phyloP scores from a whole-genome alignment of 176 grass and related monocot genomes.

The Canna indica region DNA sequence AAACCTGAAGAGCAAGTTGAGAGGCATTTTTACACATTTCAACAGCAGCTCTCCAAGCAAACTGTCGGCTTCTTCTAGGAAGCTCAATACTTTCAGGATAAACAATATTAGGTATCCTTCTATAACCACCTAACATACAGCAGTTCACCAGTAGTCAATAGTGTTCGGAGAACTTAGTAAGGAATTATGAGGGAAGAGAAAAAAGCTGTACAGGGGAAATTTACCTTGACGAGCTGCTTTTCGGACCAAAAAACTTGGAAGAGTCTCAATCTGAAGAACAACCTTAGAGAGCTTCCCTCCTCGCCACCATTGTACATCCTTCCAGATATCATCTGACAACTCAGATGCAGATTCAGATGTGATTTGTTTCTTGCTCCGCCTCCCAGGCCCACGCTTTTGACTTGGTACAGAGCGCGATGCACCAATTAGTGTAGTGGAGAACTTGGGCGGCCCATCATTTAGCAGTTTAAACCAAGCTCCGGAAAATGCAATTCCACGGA shows the following conservation, averaged over 20 bases:
- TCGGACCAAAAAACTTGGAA: conserved; percentile 34
- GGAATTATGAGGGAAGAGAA: conserved; percentile 4
- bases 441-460: conserved; percentile 52
- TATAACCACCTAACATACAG: conserved; percentile 51
- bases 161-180: conserved; percentile 2
- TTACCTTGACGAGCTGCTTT: conserved; percentile 98
- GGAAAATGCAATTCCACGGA: conserved; percentile 69
- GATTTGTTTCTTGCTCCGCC: conserved; percentile 47
- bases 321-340: conserved; percentile 64
- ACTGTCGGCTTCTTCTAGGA: conserved; percentile 67
- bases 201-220: conserved; percentile 20
- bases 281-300: conserved; percentile 65
- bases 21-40: conserved; percentile 55
- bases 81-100: conserved; percentile 67
- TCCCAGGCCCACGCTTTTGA: conserved; percentile 76
- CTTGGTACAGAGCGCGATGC: conserved; percentile 41
- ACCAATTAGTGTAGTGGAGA: conserved; percentile 32
- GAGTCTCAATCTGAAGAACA: conserved; percentile 59
- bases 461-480: conserved; percentile 69
- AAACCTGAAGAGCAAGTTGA: conserved; percentile 87
- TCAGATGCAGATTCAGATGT: conserved; percentile 36
- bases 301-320: conserved; percentile 73
- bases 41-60: conserved; percentile 84
- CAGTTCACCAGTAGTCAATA: conserved; percentile 16
- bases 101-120: conserved; percentile 53